phyloP scores from a whole-genome alignment of 805 yeast species.

The Isabelozyma pseudorhagii region DNA sequence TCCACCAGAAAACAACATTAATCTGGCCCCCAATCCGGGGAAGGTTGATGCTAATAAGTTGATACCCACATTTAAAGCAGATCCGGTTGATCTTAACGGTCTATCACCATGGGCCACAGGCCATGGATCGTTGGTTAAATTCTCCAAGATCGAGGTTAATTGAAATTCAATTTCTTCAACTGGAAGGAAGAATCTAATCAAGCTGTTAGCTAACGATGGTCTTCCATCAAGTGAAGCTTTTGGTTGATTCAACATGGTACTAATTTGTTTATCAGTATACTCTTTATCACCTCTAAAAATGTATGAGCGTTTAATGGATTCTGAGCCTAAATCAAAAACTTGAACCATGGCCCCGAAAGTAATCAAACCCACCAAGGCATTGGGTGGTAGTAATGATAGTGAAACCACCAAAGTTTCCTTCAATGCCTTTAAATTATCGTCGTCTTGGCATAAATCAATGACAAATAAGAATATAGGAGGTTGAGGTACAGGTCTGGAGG shows the following conservation, averaged over 20 bases:
- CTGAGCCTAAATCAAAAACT: conserved; percentile 73
- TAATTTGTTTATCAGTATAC: conserved; percentile 66
- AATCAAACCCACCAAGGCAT: conserved; percentile 81
- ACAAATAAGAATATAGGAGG: conserved; percentile 88
- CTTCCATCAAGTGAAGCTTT: conserved; percentile 20
- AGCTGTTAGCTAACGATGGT: conserved; percentile 27
- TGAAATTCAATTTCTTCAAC: conserved; percentile 79
- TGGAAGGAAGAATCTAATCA: conserved; percentile 68
- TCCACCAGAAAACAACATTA: conserved; percentile 89
- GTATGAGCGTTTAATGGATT: conserved; percentile 66
- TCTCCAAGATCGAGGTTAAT: conserved; percentile 74
- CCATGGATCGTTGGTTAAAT: conserved; percentile 83
- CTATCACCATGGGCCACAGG: conserved; percentile 78
- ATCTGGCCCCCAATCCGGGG: conserved; percentile 83
- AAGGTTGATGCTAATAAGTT: conserved; percentile 77
- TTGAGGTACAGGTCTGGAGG: conserved; percentile 72
- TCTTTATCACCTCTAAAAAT: conserved; percentile 91
- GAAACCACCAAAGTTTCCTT: conserved; percentile 77
- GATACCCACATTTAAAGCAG: conserved; percentile 84
- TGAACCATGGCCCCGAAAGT: conserved; percentile 90
- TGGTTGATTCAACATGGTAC: conserved; percentile 46
- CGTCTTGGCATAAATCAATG: conserved; percentile 86
- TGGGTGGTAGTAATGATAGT: conserved; percentile 79
- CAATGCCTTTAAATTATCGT: conserved; percentile 78
- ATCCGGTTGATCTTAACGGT: conserved; percentile 88